These are phyloP conservation scores for Epithele typhae DNA, from an alignment of 768 basidiomycete species.

Conservation along the genomic window DNA sequence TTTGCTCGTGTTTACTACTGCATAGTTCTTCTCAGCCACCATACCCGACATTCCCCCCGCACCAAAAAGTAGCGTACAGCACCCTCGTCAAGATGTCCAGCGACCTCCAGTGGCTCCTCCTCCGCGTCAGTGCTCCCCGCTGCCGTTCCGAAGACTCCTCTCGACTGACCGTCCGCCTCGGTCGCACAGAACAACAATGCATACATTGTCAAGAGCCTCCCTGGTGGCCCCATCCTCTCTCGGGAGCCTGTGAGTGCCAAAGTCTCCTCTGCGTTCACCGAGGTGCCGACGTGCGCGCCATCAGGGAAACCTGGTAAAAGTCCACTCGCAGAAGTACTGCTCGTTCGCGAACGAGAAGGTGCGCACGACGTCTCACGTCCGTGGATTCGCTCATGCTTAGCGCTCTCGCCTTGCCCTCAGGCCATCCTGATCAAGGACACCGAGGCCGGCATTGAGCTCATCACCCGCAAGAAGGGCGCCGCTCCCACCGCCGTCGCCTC, in stretches of 20 bases:
- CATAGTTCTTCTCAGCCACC: constrained; percentile 28
- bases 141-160: not conserved
- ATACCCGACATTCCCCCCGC: constrained; percentile 18
- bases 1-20: constrained; percentile 26
- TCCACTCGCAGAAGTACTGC: constrained; percentile 92
- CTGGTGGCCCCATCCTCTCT: constrained; percentile 76
- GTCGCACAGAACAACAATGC: constrained; percentile 69
- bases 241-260: constrained; percentile 65
- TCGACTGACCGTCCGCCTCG: constrained; percentile 6
- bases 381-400: too few species aligned
- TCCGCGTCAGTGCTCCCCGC: constrained; percentile 59
- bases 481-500: constrained; percentile 45
- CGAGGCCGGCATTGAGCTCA: constrained; percentile 52
- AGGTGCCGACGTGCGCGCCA: too few species aligned
- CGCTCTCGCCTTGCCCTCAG: constrained; percentile 30
- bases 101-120: constrained; percentile 93
- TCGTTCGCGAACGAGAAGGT: constrained; percentile 85
- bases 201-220: constrained; percentile 74
- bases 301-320: constrained; percentile 84
- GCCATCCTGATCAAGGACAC: constrained; percentile 61
- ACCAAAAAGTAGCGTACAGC: constrained; percentile 19
- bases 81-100: constrained; percentile 59
- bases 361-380: constrained; percentile 8
- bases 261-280: not conserved
- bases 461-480: constrained; percentile 61